Evolutionary conservation across 192 early-diverging fungal genomes (phyloP).

Genomic region (Physocladia obscura): DNA sequence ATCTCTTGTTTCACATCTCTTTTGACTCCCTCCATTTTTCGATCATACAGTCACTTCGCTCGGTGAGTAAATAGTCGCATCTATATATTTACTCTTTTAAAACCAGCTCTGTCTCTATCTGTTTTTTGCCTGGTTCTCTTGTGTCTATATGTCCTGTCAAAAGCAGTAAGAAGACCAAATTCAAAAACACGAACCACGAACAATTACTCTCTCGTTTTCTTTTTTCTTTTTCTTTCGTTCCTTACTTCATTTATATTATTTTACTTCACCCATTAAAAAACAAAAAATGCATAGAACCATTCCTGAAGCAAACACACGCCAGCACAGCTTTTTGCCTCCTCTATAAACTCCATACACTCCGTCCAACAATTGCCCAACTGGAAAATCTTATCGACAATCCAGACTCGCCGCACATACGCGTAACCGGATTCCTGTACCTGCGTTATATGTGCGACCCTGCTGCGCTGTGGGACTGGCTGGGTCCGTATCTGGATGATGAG

Average conservation of each 20-base stretch:
- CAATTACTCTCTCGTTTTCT: background rate
- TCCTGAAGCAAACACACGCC: constrained; percentile 73
- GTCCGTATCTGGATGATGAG: constrained; percentile 74
- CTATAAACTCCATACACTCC: constrained; percentile 80
- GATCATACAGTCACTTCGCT: constrained; percentile 23
- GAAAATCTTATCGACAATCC: constrained; percentile 70
- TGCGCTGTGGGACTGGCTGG: constrained; percentile 78
- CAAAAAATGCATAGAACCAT: constrained; percentile 70
- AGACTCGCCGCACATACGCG: constrained; percentile 80
- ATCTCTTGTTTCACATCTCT: background rate
- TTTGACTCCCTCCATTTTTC: too few species aligned
- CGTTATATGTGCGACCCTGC: constrained; percentile 78
- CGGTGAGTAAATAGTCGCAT: constrained; percentile 28
- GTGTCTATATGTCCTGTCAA: too few species aligned
- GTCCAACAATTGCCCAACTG: constrained; percentile 75
- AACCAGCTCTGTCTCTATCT: background rate
- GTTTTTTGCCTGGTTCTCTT: background rate
- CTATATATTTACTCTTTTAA: background rate
- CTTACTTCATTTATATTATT: background rate
- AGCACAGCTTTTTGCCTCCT: constrained; percentile 82
- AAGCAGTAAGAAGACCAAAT: too few species aligned
- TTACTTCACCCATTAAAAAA: background rate
- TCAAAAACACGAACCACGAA: background rate
- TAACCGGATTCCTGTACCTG: constrained; percentile 76
- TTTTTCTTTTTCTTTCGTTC: background rate